phyloP scores from a whole-genome alignment of 1,139 yeast species.

The Candida neerlandica region DNA sequence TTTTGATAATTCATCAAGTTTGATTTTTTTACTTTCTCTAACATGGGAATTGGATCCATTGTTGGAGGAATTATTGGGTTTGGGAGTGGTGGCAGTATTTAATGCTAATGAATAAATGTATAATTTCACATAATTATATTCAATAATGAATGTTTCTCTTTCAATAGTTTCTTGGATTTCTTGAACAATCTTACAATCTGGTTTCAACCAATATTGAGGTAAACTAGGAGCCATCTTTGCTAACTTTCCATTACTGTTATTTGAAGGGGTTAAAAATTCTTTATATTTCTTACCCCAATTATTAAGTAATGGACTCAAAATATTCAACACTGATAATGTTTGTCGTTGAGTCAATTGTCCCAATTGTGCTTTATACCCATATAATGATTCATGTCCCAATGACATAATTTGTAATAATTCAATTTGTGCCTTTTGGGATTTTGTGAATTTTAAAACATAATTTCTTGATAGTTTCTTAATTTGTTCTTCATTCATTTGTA shows the following conservation, averaged over 20 bases:
- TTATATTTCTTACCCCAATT: constrained; percentile 75
- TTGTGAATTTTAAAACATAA: constrained; percentile 48
- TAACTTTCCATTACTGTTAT: constrained; percentile 27
- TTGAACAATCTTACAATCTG: constrained; percentile 36
- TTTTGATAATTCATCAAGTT: constrained; percentile 69
- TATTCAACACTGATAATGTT: constrained; percentile 68
- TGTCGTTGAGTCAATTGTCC: constrained; percentile 61
- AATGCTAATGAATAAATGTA: constrained; percentile 84
- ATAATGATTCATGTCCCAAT: constrained; percentile 80
- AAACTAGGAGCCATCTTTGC: constrained; percentile 29
- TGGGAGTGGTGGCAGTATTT: constrained; percentile 43
- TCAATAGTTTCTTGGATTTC: constrained; percentile 53
- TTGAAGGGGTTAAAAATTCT: constrained; percentile 52
- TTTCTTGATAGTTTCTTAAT: constrained; percentile 31
- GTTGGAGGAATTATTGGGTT: constrained; percentile 17
- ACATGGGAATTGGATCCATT: no score
- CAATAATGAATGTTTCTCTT: constrained; percentile 74
- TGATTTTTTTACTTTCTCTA: constrained; percentile 17
- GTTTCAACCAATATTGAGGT: constrained; percentile 37
- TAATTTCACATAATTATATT: constrained; percentile 79
- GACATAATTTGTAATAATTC: constrained; percentile 80
- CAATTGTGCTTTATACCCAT: constrained; percentile 62
- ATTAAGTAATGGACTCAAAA: constrained; percentile 74
- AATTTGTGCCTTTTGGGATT: constrained; percentile 73
- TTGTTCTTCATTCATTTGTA: constrained; percentile 42